Base-by-base conservation (phyloP, 352 stramenopile species). In the Pythium sp. region DNA sequence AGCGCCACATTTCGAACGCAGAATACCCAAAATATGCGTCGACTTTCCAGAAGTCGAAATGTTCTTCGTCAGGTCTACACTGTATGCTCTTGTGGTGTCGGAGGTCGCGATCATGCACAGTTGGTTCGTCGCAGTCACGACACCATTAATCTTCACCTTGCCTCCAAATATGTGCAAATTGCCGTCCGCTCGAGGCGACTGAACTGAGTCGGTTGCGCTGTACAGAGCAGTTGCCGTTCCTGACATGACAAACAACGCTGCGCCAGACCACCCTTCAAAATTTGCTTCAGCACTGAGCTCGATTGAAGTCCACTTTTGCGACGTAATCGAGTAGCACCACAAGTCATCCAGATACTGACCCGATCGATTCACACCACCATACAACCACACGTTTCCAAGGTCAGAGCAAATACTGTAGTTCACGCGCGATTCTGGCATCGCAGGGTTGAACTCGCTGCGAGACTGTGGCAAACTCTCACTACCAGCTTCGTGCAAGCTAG, bases 371-470 rank as follows among this genome's bases (percentile, higher is more conserved):
- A 73, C 59, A 7, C 89, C 89, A 51, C 89, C 89, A 63, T 82
- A 92, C 7, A 96, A 62, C 89, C 89, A 96, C 70, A 96, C 69
- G 49, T 92, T 93, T 30, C 84, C 83, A n/a, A 87, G 68, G 58
- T 96, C 89, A 5, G 87, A 78, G 56, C 78, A 84, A 51, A 96
- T 86, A 55, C 87, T 90, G 61, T 94, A 94, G 56, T 80, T 67
- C 14, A 73, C 46, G 55, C 89, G 78, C n/a, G 81, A 67, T 11
- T 86, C 81, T 2, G 87, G 89, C 11, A 90, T 60, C 8, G 69
- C 38, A 5, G 72, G 67, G n/a, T 79, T 79, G 65, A 81, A 87
- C 7, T 88, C 83, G n/a, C 55, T 72, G 47, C 72, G 63, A 18
- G 71, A 20, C 36, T 69, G 64, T 3, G 55, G 36, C 22, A 63